Base-by-base conservation (phyloP, 2,329 filamentous ascomycete genomes). In the Akanthomyces dipterigenus region DNA sequence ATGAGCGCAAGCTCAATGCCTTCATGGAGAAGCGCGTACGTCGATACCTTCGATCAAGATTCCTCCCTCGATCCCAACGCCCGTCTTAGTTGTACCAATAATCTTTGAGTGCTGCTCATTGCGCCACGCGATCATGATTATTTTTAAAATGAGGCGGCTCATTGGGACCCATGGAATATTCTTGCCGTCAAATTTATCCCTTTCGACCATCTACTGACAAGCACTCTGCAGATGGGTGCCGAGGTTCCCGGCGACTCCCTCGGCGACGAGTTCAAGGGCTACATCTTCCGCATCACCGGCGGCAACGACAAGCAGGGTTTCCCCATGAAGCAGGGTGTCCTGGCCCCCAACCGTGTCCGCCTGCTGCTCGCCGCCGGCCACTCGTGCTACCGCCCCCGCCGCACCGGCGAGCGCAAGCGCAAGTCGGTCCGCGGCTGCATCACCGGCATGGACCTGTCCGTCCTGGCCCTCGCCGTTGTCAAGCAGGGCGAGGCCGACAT, bases 291-390 rank as follows among this genome's bases (percentile, higher is more conserved):
- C 79, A 98, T 99, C 85, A 99, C 95, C 75, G 96, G 95, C 77
- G 95, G 96, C 78, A 99, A 99, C 90, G 95, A 99, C 90, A 99
- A 99, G 91, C 96, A 99, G 87, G 95, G 95, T 85, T 99, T 99
- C 88, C 95, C 95, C 73, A 99, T 99, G 95, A 99, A 99, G 92
- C 96, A 99, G 89, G 95, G 95, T 86, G 90, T 96, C 79, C 93
- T 99, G 87, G 90, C 96, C 81, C 93, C 95, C 74, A 95, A 91
- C 79, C 95, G 95, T 95, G 95, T 97, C 82, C 89, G 91, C 72
- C 92, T 99, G 71, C 90, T 99, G 75, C 91, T 99, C 77, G 78
- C 89, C 77, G 92, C 96, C 62, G 95, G 95, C 79, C 95, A 98
- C 90, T 95, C 91, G 73, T 99, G 95, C 91, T 99, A 98, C 89